Evolutionary conservation across 306 rosid genomes (phyloP).

Genomic region (Inga oerstediana): DNA sequence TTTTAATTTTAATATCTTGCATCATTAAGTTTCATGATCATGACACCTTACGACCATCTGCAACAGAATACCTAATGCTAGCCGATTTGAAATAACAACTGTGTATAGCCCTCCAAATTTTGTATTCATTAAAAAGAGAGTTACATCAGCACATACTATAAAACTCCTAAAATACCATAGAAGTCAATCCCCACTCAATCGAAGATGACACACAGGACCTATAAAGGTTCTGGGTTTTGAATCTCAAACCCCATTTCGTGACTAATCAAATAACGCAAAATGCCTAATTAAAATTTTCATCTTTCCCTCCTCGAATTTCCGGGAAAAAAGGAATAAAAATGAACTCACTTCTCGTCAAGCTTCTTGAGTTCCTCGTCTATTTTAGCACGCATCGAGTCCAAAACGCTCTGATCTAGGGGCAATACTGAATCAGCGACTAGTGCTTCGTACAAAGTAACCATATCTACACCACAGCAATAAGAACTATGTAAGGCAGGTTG

Average conservation of each 20-base stretch:
- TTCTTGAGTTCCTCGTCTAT: slow-evolving; percentile 74
- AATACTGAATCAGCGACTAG: slow-evolving; percentile 71
- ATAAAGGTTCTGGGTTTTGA: slow-evolving; percentile 12
- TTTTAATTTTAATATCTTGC: background rate
- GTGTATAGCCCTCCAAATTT: background rate
- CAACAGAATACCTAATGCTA: background rate
- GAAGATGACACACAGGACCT: background rate
- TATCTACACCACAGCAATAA: slow-evolving; percentile 49
- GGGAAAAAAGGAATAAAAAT: background rate
- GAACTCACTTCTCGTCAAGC: slow-evolving; percentile 94
- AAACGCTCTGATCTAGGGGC: slow-evolving; percentile 65
- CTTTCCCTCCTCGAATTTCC: background rate
- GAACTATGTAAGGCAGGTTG: background rate
- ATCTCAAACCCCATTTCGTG: slow-evolving; percentile 4
- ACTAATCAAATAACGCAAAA: slow-evolving; percentile 3
- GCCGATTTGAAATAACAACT: background rate
- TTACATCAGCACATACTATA: background rate
- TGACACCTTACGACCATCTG: background rate
- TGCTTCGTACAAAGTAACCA: slow-evolving; percentile 86
- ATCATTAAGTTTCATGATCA: background rate
- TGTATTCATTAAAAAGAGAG: background rate
- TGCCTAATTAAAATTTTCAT: background rate
- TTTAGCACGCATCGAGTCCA: slow-evolving; percentile 82
- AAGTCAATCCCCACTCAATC: background rate
- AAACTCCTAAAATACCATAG: background rate